Evolutionary conservation across 2,329 filamentous ascomycete species (phyloP).

Genomic region (Ascochyta koolunga): DNA sequence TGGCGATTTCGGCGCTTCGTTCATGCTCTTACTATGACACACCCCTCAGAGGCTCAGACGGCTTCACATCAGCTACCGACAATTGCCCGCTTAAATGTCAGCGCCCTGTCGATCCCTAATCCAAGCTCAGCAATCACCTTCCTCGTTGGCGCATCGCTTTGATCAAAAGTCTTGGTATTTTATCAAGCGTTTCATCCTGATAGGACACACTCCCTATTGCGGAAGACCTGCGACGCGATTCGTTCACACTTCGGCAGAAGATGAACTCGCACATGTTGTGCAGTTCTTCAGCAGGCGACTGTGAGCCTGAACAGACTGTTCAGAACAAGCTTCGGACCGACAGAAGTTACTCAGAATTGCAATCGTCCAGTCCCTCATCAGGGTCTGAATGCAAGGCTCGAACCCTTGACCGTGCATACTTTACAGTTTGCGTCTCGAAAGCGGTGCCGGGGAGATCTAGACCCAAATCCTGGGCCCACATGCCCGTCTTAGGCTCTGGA

Average conservation of each 20-base stretch:
- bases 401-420: background rate
- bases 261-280: background rate
- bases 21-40: background rate
- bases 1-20: background rate
- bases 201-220: constrained; percentile 1
- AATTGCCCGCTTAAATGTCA: background rate
- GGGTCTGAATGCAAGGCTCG: background rate
- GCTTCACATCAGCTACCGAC: background rate
- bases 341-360: background rate
- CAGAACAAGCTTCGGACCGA: background rate
- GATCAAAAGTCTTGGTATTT: constrained; percentile 5
- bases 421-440: constrained; percentile 6
- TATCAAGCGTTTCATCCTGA: constrained; percentile 12
- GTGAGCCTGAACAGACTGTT: background rate
- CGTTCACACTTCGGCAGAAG: background rate
- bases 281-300: background rate
- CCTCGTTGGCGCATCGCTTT: background rate
- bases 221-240: constrained; percentile 1
- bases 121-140: background rate
- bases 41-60: background rate
- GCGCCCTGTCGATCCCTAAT: background rate
- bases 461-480: constrained; percentile 7
- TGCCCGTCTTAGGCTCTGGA: constrained; percentile 7
- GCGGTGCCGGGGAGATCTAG: constrained; percentile 5
- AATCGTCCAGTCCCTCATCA: background rate